Evolutionary conservation across 2,329 filamentous ascomycete genomes (phyloP).

Genomic region (Xylariaceae sp.): DNA sequence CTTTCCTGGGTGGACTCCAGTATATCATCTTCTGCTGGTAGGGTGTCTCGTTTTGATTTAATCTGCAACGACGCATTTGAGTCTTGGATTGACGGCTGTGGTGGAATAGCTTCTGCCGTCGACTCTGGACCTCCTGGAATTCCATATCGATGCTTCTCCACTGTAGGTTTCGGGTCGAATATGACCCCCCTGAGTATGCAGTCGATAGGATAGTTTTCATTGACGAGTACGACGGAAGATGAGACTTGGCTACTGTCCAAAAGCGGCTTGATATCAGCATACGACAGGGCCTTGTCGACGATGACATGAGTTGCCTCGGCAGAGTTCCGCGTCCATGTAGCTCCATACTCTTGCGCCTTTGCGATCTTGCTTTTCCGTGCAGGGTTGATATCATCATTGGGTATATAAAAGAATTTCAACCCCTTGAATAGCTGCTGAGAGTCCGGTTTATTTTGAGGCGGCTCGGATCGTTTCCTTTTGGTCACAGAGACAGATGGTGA

Average conservation of each 20-base stretch:
- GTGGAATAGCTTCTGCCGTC: constrained; percentile 12
- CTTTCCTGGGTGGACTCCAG: constrained; percentile 7
- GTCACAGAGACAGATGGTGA: constrained; percentile 29
- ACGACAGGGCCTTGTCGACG: constrained; percentile 64
- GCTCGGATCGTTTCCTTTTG: constrained; percentile 43
- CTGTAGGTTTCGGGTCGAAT: constrained; percentile 52
- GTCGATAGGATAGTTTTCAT: constrained; percentile 63
- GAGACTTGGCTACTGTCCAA: constrained; percentile 38
- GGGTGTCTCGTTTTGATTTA: constrained; percentile 13
- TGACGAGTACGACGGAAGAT: constrained; percentile 53
- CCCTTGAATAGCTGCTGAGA: constrained; percentile 54
- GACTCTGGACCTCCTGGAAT: constrained; percentile 45
- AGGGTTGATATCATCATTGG: constrained; percentile 67
- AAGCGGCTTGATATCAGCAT: constrained; percentile 55
- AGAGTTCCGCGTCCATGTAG: constrained; percentile 59
- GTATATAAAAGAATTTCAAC: constrained; percentile 70
- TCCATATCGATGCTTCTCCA: constrained; percentile 53
- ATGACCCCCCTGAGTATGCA: constrained; percentile 56
- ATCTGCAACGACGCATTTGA: constrained; percentile 17
- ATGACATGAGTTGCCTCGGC: constrained; percentile 68
- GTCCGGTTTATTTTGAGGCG: constrained; percentile 45
- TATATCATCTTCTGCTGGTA: not conserved
- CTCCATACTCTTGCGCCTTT: constrained; percentile 71
- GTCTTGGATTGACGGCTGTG: constrained; percentile 10
- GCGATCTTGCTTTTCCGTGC: constrained; percentile 65